These are phyloP conservation scores for Exophiala phaeomuriformis DNA, from an alignment of 2,329 filamentous ascomycete species.

Conservation along the genomic window DNA sequence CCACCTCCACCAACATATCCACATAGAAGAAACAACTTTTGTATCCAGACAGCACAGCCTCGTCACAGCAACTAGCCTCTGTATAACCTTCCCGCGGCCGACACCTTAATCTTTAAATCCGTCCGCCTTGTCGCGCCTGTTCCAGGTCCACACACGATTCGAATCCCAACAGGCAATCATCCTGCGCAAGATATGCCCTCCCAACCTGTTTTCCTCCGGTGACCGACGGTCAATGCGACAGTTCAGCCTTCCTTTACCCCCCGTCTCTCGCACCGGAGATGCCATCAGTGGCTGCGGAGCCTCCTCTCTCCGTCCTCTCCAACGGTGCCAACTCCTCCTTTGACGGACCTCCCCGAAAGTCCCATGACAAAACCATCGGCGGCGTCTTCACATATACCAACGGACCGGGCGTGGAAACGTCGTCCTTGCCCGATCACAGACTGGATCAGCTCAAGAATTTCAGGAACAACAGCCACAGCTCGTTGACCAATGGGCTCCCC, in stretches of 20 bases:
- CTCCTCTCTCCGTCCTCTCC: constrained; percentile 29
- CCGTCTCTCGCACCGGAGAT: constrained; percentile 16
- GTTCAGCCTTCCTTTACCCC: constrained; percentile 1
- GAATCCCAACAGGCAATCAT: background rate
- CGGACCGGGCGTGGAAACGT: constrained; percentile 38
- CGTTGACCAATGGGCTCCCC: constrained; percentile 33
- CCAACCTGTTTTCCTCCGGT: constrained; percentile 8
- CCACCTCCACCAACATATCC: constrained; percentile 1
- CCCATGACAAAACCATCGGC: constrained; percentile 39
- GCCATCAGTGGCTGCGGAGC: constrained; percentile 22
- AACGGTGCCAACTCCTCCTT: constrained; percentile 31
- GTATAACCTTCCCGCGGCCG: background rate
- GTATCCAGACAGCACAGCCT: constrained; percentile 1
- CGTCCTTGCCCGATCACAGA: constrained; percentile 34
- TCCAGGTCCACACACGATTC: background rate
- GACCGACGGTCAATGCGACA: constrained; percentile 15
- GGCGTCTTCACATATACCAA: constrained; percentile 44
- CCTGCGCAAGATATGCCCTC: constrained; percentile 14
- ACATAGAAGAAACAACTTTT: background rate
- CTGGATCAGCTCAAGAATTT: constrained; percentile 32
- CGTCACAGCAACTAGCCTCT: background rate
- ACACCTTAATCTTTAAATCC: background rate
- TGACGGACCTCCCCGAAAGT: constrained; percentile 37
- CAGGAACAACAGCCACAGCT: constrained; percentile 29
- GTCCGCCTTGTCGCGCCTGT: background rate